Base-by-base conservation (phyloP, 1,284 basidiomycete genomes). In the Rhizopogon parksii region DNA sequence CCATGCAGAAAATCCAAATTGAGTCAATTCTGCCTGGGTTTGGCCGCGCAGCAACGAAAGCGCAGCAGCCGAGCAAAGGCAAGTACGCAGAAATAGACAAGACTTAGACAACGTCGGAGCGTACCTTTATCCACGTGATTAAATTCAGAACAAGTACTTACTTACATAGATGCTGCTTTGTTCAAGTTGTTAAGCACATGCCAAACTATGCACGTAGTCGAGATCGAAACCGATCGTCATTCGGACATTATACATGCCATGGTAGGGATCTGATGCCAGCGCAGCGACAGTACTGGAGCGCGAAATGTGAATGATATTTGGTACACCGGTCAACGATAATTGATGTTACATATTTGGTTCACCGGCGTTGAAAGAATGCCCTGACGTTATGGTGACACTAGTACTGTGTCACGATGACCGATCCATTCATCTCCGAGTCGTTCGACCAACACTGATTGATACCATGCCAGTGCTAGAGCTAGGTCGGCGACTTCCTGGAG, bases 271-370 rank as follows among this genome's bases (percentile, higher is more conserved):
- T 15, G n/a, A n/a, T n/a, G 21, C 21, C 21, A 24, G 21, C 21
- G 21, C 8, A 43, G 17, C 12, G 3, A 43, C 62, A 67, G 35
- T 64, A 67, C 46, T 67, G 65, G 21, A 66, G 49, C 27, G 45
- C 68, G 49, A 68, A 70, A 56, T 77, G 75, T 2, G 72, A 74
- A 52, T 76, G 75, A 49, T 74, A 77, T 67, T 66, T 69, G 45
- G 25, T 65, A 69, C 7, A 70, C 74, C 11, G 69, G 67, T 21
- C 65, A 64, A 53, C 69, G 71, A 49, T 62, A 56, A 4, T 52
- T 50, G 2, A 60, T 1, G 30, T 12, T 11, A 32, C 2, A 19
- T 19, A 19, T 47, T 65, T 64, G 71, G 35, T 60, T 57, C 36
- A 36, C 24, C 9, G 65, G 54, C 2, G 55, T 59, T 64, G 62